phyloP scores from a whole-genome alignment of 352 stramenopile genomes.

The Pythium oligandrum region DNA sequence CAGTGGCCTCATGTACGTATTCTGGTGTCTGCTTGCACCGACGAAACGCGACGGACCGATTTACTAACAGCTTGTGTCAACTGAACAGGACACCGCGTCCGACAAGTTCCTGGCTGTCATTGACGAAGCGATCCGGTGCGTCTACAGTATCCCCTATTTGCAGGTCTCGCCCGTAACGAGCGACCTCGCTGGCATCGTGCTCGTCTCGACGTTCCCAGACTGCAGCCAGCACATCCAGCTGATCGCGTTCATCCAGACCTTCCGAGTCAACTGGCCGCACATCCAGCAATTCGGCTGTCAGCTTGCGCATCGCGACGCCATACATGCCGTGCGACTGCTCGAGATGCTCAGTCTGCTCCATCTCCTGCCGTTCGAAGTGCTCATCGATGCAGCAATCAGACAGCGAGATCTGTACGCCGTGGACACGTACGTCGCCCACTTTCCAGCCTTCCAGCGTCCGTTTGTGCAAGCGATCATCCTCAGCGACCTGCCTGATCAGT shows the following conservation, averaged over 20 bases:
- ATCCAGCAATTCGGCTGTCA: constrained; percentile 27
- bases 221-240: constrained; percentile 27
- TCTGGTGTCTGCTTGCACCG: no score
- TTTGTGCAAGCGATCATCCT: constrained; percentile 56
- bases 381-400: constrained; percentile 37
- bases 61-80: no score
- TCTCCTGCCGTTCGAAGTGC: constrained; percentile 28
- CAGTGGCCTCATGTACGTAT: constrained; percentile 15
- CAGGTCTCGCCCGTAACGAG: constrained; percentile 24
- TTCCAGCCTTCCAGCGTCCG: constrained; percentile 27
- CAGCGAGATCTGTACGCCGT: constrained; percentile 52
- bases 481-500: constrained; percentile 41
- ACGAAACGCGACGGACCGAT: no score
- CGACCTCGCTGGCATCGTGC: constrained; percentile 34
- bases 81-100: no score
- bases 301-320: constrained; percentile 24
- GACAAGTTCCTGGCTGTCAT: no score
- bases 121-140: no score
- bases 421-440: constrained; percentile 46
- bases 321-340: constrained; percentile 41
- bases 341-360: constrained; percentile 34
- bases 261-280: constrained; percentile 22
- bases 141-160: no score
- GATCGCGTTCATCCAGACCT: constrained; percentile 37
- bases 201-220: constrained; percentile 28